These are phyloP conservation scores for Boletus rubroflammeus DNA, from an alignment of 768 basidiomycete genomes.

Conservation along the genomic window DNA sequence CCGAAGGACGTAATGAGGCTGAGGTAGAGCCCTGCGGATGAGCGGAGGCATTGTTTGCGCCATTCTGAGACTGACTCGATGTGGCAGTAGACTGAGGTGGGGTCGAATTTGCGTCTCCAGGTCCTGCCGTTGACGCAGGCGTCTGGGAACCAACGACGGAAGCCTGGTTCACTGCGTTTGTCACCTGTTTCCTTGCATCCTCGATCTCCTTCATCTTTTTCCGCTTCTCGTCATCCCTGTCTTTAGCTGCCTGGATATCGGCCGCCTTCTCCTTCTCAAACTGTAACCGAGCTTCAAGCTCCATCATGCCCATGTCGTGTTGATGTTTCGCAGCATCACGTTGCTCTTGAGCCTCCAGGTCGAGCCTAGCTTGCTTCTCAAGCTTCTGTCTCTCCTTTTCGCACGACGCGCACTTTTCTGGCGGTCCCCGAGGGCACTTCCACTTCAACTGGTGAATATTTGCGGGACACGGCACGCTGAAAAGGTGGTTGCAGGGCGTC, in stretches of 20 bases:
- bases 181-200: slow-evolving; percentile 5
- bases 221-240: slow-evolving; percentile 10
- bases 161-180: slow-evolving; percentile 4
- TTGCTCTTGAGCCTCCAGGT: slow-evolving; percentile 40
- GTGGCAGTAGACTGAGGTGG: background rate
- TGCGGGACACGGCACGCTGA: slow-evolving; percentile 38
- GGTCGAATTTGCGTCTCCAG: background rate
- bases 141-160: background rate
- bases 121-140: background rate
- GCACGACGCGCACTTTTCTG: slow-evolving; percentile 43
- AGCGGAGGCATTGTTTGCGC: background rate
- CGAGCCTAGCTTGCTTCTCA: slow-evolving; percentile 38
- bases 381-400: slow-evolving; percentile 40
- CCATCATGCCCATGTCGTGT: slow-evolving; percentile 31
- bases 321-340: slow-evolving; percentile 43
- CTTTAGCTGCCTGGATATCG: slow-evolving; percentile 10
- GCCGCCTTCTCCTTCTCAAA: slow-evolving; percentile 7
- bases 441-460: slow-evolving; percentile 42
- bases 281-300: slow-evolving; percentile 9
- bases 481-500: slow-evolving; percentile 41
- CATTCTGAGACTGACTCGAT: slow-evolving; percentile 1
- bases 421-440: slow-evolving; percentile 41
- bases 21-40: slow-evolving; percentile 1
- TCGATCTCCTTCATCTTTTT: slow-evolving; percentile 11
- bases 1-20: background rate